Base-by-base conservation (phyloP, 805 yeast species). In the Ogataea ramenticola region DNA sequence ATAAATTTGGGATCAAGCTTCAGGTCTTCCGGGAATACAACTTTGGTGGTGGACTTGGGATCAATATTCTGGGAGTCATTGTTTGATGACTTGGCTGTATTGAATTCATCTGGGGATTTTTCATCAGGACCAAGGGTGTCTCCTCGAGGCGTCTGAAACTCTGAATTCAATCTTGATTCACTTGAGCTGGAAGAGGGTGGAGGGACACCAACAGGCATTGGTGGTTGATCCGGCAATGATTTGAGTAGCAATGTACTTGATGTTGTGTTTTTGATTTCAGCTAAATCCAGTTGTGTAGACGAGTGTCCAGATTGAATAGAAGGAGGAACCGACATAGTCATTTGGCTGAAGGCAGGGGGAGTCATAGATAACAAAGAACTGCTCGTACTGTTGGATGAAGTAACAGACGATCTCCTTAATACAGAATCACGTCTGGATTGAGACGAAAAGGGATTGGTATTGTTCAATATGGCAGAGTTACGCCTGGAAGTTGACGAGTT, bases 1-100 rank as follows among this genome's bases (percentile, higher is more conserved):
- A 82, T 70, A 44, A 77, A 66, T 31, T 82, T 60, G 6, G 86
- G 80, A 51, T 82, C 88, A 62, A 82, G 43, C 14, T 16, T 41
- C 17, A 27, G 33, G 9, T 36, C 50, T 1, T 41, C 26, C 4
- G 62, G 54, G 27, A 37, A 37, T 8, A 26, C 16, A 26, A 3
- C 37, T n/a, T 7, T 20, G 17, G 24, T 8, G 17, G 5, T 16
- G 4, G 6, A 7, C 10, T 20, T 20, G 7, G 37, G 37, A 20
- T 17, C 24, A 11, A 12, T 12, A 19, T 34, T 17, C 24, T n/a
- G n/a, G 11, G 37, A 34, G 5, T 24, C 12, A 34, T 16, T 14
- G 10, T 6, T 7, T 10, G 27, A 24, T 10, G 27, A 24, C 27
- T 24, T 24, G 6, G 27, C 6, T 6, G 27, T 10, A 33, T 33